Percentiles rank a stretch among this genome's conserved stretches.
phyloP scores from a whole-genome alignment of 2,329 filamentous ascomycete genomes.

The Botrytis galanthina region DNA sequence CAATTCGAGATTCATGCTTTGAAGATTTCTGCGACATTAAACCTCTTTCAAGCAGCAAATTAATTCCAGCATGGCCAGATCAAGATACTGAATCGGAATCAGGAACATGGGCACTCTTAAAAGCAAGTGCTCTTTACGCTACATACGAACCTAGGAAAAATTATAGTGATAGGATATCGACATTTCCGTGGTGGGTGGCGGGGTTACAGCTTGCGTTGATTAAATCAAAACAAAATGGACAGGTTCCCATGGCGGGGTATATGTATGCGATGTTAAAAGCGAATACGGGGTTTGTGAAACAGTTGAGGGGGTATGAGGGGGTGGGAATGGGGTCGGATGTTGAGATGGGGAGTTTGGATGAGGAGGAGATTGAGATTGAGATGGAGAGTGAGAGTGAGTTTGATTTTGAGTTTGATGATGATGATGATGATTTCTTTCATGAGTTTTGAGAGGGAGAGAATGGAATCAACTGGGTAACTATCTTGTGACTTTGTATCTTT shows the following conservation, averaged over 20 bases:
- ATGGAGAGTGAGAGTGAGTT: no score
- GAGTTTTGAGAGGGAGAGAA: background rate
- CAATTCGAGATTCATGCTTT: slow-evolving; percentile 22
- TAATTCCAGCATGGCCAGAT: slow-evolving; percentile 27
- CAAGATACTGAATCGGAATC: slow-evolving; percentile 22
- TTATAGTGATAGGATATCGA: background rate
- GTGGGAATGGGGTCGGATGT: background rate
- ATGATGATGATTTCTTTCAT: background rate
- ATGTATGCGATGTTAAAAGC: slow-evolving; percentile 31
- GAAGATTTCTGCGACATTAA: slow-evolving; percentile 30
- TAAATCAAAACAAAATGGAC: slow-evolving; percentile 25
- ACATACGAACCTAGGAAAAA: slow-evolving; percentile 15
- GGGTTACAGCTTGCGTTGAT: slow-evolving; percentile 34
- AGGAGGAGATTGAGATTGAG: background rate
- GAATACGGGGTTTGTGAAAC: slow-evolving; percentile 20
- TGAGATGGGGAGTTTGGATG: background rate
- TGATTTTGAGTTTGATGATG: background rate
- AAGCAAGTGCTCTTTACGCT: slow-evolving; percentile 43
- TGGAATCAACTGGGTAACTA: background rate
- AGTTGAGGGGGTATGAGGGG: slow-evolving; percentile 1
- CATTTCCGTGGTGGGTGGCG: slow-evolving; percentile 35
- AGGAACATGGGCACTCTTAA: slow-evolving; percentile 45
- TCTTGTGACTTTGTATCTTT: background rate
- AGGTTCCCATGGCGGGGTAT: slow-evolving; percentile 11
- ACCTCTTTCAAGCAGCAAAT: slow-evolving; percentile 27